Evolutionary conservation across 768 basidiomycete species (phyloP).

Genomic region (Tylopilus felleus): DNA sequence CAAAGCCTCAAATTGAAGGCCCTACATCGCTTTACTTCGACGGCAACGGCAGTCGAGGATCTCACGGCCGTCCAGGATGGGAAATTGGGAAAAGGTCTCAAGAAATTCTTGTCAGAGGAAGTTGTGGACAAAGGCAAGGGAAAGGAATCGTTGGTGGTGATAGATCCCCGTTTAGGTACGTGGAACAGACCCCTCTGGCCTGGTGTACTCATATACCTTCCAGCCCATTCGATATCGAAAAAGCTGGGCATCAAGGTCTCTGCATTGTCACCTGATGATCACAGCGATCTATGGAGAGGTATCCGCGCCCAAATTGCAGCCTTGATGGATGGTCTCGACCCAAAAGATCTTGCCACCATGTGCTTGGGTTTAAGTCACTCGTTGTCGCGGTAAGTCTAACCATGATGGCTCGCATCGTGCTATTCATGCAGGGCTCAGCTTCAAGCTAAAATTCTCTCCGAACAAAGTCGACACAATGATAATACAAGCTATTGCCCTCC

Average conservation of each 20-base stretch:
- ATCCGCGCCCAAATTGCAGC: conserved; percentile 86
- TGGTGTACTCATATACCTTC: conserved; percentile 6
- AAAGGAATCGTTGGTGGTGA: conserved; percentile 80
- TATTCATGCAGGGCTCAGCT: conserved; percentile 46
- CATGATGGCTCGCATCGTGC: neutral
- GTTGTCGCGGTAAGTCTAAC: conserved; percentile 69
- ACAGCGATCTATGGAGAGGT: conserved; percentile 89
- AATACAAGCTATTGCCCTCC: conserved; percentile 94
- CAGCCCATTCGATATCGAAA: conserved; percentile 86
- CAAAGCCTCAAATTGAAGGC: conserved; percentile 88
- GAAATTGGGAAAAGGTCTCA: conserved; percentile 88
- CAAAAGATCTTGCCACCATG: conserved; percentile 95
- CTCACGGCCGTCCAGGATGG: conserved; percentile 89
- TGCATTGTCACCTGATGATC: conserved; percentile 52
- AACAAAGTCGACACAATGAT: conserved; percentile 99
- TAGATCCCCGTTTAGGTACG: conserved; percentile 89
- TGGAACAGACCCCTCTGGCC: conserved; percentile 8
- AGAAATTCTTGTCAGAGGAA: conserved; percentile 87
- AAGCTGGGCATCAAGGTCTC: conserved; percentile 89
- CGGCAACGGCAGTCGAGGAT: conserved; percentile 95
- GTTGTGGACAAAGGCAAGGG: conserved; percentile 87
- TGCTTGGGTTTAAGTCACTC: conserved; percentile 96
- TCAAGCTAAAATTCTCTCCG: conserved; percentile 99
- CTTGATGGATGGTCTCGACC: conserved; percentile 86
- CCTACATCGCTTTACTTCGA: conserved; percentile 94